phyloP scores from a whole-genome alignment of 192 early-diverging fungal species.

The Chytriomyces sp. region DNA sequence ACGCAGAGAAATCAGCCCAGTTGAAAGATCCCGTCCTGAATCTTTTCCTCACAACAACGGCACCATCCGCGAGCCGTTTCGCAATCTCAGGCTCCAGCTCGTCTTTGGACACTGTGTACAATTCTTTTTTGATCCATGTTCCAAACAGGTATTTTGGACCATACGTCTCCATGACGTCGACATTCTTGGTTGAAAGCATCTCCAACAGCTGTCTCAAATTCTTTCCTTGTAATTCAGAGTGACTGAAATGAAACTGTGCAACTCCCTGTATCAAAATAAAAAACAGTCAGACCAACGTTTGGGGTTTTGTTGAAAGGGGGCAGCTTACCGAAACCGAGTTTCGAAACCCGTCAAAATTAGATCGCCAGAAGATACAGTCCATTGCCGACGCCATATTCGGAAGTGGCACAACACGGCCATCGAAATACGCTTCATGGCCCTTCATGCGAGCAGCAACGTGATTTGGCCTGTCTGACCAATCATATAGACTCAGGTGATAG shows the following conservation, averaged over 20 bases:
- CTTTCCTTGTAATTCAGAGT: constrained; percentile 45
- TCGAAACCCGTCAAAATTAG: constrained; percentile 61
- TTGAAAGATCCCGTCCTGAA: constrained; percentile 54
- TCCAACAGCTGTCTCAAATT: constrained; percentile 37
- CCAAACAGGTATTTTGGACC: constrained; percentile 51
- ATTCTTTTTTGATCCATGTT: constrained; percentile 60
- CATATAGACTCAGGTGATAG: constrained; percentile 43
- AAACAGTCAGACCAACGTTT: not conserved
- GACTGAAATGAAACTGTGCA: constrained; percentile 41
- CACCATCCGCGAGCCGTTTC: constrained; percentile 32
- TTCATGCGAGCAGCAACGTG: constrained; percentile 38
- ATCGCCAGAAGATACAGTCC: constrained; percentile 61
- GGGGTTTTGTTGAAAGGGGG: constrained; percentile 2
- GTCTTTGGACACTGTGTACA: constrained; percentile 33
- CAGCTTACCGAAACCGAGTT: constrained; percentile 46
- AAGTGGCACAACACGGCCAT: constrained; percentile 51
- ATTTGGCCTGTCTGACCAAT: constrained; percentile 34
- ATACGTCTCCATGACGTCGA: constrained; percentile 34
- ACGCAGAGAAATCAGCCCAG: constrained; percentile 57
- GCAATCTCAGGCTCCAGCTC: constrained; percentile 19
- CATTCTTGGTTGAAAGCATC: constrained; percentile 39
- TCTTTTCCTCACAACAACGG: constrained; percentile 40
- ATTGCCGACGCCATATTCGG: constrained; percentile 34
- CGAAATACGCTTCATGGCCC: constrained; percentile 51
- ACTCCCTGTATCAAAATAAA: constrained; percentile 24